Percentiles rank a stretch among this genome's conserved stretches.
Evolutionary conservation across 495 filamentous ascomycete genomes (phyloP).

Genomic region (Aspergillus hancockii): DNA sequence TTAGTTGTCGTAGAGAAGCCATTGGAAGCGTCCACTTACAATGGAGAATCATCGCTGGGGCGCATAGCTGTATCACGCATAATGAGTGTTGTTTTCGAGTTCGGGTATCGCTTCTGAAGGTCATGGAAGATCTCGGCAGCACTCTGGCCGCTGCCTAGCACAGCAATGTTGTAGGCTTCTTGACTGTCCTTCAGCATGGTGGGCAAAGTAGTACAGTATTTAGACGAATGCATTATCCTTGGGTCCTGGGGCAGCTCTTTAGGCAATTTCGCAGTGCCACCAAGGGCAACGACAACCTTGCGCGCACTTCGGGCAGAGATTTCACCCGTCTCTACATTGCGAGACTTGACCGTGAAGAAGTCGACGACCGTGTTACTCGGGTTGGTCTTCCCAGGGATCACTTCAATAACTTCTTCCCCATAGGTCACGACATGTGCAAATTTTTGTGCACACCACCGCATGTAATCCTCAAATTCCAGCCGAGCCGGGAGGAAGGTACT

Average conservation of each 20-base stretch:
- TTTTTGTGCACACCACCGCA: constrained; percentile 83
- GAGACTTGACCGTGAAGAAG: constrained; percentile 57
- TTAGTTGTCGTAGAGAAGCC: not conserved
- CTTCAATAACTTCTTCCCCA: constrained; percentile 68
- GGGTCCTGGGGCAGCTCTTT: constrained; percentile 62
- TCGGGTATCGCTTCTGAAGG: constrained; percentile 77
- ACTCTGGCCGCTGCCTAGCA: constrained; percentile 88
- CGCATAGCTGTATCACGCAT: constrained; percentile 78
- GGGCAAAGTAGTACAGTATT: constrained; percentile 68
- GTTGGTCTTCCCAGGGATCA: constrained; percentile 41
- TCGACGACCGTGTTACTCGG: constrained; percentile 41
- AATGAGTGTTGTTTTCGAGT: constrained; percentile 71
- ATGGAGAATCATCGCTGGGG: constrained; percentile 93
- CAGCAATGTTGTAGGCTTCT: constrained; percentile 68
- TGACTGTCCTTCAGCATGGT: constrained; percentile 58
- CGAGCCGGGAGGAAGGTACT: constrained; percentile 84
- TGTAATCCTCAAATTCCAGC: constrained; percentile 91
- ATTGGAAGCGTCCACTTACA: constrained; percentile 57
- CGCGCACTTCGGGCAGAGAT: constrained; percentile 58
- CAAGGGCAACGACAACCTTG: constrained; percentile 85
- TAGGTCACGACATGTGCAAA: constrained; percentile 82
- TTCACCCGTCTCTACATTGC: constrained; percentile 51
- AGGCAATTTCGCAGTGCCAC: constrained; percentile 79
- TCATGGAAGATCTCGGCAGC: constrained; percentile 95
- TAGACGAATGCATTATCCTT: constrained; percentile 85